Evolutionary conservation across 2,329 filamentous ascomycete genomes (phyloP).

Genomic region (Geosmithia flava): DNA sequence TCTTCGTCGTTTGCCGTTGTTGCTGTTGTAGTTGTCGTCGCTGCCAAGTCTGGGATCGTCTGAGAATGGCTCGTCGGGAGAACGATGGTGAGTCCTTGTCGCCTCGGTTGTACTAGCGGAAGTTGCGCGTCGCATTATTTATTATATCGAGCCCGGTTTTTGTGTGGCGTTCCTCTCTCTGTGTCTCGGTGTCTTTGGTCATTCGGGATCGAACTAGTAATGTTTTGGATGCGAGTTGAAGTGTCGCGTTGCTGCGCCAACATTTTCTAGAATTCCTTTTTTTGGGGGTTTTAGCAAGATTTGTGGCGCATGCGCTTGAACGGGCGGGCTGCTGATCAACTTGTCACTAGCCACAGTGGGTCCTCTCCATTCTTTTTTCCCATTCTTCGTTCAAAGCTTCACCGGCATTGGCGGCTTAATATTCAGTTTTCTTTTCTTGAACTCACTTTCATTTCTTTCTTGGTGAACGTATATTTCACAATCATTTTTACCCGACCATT

Average conservation of each 20-base stretch:
- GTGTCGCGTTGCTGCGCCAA: slow-evolving; percentile 10
- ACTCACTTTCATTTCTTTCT: no score
- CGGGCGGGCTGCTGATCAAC: not conserved
- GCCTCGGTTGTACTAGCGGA: not conserved
- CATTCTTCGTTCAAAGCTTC: not conserved
- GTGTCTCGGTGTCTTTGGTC: no score
- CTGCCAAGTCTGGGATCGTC: not conserved
- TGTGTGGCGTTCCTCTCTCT: no score
- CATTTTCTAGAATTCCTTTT: not conserved
- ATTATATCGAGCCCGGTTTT: not conserved
- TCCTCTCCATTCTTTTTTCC: not conserved
- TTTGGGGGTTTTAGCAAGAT: not conserved
- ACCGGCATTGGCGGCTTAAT: not conserved
- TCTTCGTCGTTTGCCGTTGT: slow-evolving; percentile 1
- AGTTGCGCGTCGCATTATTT: not conserved
- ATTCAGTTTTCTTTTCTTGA: not conserved
- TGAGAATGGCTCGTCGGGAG: slow-evolving; percentile 7
- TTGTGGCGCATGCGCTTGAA: slow-evolving; percentile 1
- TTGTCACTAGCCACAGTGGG: slow-evolving; percentile 8
- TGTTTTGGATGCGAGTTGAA: not conserved
- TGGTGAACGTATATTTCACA: not conserved
- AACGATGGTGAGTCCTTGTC: slow-evolving; percentile 2
- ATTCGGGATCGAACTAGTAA: no score
- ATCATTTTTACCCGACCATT: no score
- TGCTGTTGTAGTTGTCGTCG: not conserved